These are phyloP conservation scores for Mitragyna speciosa DNA, from an alignment of 257 asterid genomes.

Conservation along the genomic window DNA sequence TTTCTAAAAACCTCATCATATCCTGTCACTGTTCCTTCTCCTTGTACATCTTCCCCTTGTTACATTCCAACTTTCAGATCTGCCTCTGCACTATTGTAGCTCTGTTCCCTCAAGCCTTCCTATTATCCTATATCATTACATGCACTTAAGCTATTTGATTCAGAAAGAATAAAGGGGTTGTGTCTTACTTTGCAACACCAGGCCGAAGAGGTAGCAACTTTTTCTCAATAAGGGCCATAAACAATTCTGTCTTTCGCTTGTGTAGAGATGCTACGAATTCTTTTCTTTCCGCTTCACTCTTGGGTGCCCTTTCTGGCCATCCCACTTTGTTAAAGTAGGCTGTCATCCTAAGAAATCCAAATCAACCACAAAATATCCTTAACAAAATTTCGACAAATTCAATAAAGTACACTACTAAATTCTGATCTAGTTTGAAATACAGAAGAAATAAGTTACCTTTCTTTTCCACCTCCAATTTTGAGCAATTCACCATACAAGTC, in stretches of 20 bases:
- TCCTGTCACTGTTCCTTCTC: not conserved
- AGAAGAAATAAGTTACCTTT: slow-evolving; percentile 49
- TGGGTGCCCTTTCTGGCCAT: slow-evolving; percentile 96
- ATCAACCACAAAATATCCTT: not conserved
- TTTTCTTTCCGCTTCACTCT: slow-evolving; percentile 73
- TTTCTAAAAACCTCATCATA: not conserved
- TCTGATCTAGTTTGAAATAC: not conserved
- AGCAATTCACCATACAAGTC: slow-evolving; percentile 93
- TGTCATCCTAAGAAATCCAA: slow-evolving; percentile 66
- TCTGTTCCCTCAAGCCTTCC: too few relatives aligned
- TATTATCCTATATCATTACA: too few relatives aligned
- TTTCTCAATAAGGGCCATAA: slow-evolving; percentile 89
- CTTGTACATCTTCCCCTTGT: not conserved
- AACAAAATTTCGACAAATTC: not conserved
- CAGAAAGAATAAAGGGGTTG: not conserved
- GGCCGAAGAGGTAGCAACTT: slow-evolving; percentile 93
- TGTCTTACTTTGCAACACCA: slow-evolving; percentile 83
- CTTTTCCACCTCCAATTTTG: slow-evolving; percentile 97
- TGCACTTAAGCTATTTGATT: not conserved
- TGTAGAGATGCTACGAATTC: slow-evolving; percentile 83
- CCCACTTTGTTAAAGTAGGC: slow-evolving; percentile 91
- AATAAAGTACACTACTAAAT: not conserved
- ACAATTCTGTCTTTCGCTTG: slow-evolving; percentile 81
- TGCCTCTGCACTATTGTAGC: not conserved
- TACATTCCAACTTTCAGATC: not conserved